Evolutionary conservation across 768 basidiomycete species (phyloP), one percentile per base, ranked within the genome.

Genomic region (Trichaptum fuscoviolaceum): DNA sequence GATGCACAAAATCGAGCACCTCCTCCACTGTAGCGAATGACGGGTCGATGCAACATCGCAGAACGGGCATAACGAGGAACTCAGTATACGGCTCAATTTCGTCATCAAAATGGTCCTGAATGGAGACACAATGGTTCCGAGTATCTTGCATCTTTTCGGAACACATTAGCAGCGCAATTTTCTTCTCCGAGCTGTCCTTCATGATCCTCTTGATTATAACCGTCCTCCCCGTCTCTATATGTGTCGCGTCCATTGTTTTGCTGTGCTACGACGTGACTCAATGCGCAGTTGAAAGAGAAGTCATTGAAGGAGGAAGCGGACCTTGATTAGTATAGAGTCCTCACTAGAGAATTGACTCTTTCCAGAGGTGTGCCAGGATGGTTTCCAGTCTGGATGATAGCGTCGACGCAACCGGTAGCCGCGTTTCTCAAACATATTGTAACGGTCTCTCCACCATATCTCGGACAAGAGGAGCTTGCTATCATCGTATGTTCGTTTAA

Each of bases 351-450:
- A 36, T 17, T 17, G 35, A 36, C 35, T 36, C 17, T 7, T 36
- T 17, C 35, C 35, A 36, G 35, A 36, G 17, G 35, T 36, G 35
- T 36, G 35, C 72, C 75, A 75, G 1, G 74, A 73, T 1, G 75
- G 75, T 3, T 62, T 63, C 74, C 74, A 74, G 15, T 65, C 73
- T 0, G 70, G 73, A 18, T 61, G 64, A 63, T 74, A 76, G 1
- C 74, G 70, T 18, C 69, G 69, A 18, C 74, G 72, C 6, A 75
- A 68, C 64, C 66, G 58, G 59, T 75, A 75, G 0, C 74, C 75
- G 26, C 42, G 63, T 8, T 34, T 9, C 15, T 25, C 20, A 7
- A 69, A 36, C 60, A 58, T 64, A 18, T 30, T 30, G 27, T 67
- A 58, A 36, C 25, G 24, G 36, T 52, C 58, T 8, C 65, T 34